Evolutionary conservation across 1,139 yeast species (phyloP), one percentile per base, ranked within the genome.

Genomic region (Taphrina betulina): DNA sequence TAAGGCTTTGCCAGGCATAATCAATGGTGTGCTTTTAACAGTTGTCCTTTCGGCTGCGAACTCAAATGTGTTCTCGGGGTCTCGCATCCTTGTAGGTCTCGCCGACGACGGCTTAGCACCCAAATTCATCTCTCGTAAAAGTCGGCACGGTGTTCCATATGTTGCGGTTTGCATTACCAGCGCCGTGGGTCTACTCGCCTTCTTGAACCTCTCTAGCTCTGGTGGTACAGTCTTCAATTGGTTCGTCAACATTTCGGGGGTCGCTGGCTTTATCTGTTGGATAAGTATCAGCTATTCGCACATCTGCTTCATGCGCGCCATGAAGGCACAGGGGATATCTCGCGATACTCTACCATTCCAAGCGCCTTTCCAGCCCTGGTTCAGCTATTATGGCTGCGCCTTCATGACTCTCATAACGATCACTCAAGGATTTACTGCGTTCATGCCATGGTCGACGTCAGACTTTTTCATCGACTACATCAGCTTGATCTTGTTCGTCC

Each of bases 221-320:
- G 94, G 95, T 52, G 72, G 74, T 29, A 74, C 77, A 14, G 96
- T 89, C 7, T 90, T 89, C 73, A 72, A 77, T 63, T 90, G 95
- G 90, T 78, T 90, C 62, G 78, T 89, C 64, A 87, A 87, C 71
- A 82, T 90, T 45, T 80, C 86, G 38, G 80, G 83, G 16, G 78
- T 80, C 20, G 79, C 82, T 8, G 70, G 79, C 44, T 75, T 80
- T 62, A 69, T 78, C 59, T 73, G 79, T 17, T 80, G 80, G 73
- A 70, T 76, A 10, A 71, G 75, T 58, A 75, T 79, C 57, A 77
- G 80, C 67, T 67, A 73, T 62, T 78, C 61, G 72, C 79, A 37
- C 51, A 38, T 61, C 26, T 58, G 62, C 24, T 60, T 60, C 58
- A 60, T 58, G 52, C 48, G 57, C 20, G 63, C 60, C 22, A 53